phyloP scores from a whole-genome alignment of 345 rosid genomes.

The Populus pruinosa region DNA sequence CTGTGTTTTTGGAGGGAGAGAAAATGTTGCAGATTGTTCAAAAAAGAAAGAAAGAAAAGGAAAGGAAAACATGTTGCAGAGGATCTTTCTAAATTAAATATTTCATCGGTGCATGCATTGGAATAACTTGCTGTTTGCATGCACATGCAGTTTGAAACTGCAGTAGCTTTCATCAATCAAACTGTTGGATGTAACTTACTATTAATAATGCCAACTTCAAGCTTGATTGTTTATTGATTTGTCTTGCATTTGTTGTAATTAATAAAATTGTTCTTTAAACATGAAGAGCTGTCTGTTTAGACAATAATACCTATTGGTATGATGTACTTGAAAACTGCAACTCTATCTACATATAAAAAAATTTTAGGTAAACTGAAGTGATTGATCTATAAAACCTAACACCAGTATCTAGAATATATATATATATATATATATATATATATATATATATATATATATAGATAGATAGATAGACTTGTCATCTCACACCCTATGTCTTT shows the following conservation, averaged over 20 bases:
- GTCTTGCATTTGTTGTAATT: too few species aligned
- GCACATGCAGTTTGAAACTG: neutral
- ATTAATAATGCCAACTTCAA: too few species aligned
- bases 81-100: neutral
- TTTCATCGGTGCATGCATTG: neutral
- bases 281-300: neutral
- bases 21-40: neutral
- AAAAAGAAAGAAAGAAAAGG: too few species aligned
- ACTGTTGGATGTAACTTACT: neutral
- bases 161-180: neutral
- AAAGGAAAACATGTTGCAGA: neutral
- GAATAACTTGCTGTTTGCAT: neutral
- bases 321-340: neutral
- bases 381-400: neutral
- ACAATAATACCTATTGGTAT: neutral
- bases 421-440: too few species aligned
- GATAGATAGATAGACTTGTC: too few species aligned
- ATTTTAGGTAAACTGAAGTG: neutral
- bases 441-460: too few species aligned
- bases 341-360: neutral
- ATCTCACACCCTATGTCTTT: too few species aligned
- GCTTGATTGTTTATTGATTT: too few species aligned
- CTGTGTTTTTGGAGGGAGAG: neutral
- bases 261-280: too few species aligned
- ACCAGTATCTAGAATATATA: too few species aligned